Conservation (phyloP, 2,329 filamentous ascomycete species). For the Fusarium pininemorale region DNA sequence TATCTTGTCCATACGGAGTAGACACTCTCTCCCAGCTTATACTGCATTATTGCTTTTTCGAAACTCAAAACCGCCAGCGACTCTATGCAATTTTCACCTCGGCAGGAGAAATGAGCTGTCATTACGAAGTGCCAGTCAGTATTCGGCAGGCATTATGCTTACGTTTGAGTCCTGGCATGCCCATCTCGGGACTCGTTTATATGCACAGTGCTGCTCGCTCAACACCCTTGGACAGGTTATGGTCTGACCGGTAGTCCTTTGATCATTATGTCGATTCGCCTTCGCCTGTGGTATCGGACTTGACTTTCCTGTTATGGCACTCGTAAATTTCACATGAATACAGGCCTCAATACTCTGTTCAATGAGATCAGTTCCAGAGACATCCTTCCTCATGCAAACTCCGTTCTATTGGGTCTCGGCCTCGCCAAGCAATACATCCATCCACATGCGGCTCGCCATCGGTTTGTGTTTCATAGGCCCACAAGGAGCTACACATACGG, state of each 20-base stretch:
- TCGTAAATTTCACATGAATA: background rate
- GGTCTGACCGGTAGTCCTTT: background rate
- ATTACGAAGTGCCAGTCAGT: background rate
- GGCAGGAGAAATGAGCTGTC: slow-evolving; percentile 3
- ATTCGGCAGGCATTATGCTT: background rate
- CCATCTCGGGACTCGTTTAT: background rate
- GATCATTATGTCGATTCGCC: background rate
- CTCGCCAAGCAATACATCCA: slow-evolving; percentile 17
- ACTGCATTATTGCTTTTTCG: slow-evolving; percentile 25
- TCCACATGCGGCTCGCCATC: slow-evolving; percentile 36
- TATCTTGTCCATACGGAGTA: background rate
- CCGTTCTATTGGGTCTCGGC: slow-evolving; percentile 23
- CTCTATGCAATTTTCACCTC: slow-evolving; percentile 7
- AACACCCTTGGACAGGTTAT: background rate
- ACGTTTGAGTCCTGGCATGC: background rate
- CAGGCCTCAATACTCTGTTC: slow-evolving; percentile 11
- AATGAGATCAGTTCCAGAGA: slow-evolving; percentile 4
- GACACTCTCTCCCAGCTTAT: slow-evolving; percentile 31
- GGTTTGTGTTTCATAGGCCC: slow-evolving; percentile 26
- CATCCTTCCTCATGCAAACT: slow-evolving; percentile 10
- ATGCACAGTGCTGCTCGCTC: background rate
- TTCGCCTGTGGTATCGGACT: background rate
- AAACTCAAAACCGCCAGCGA: slow-evolving; percentile 6
- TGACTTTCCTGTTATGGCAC: slow-evolving; percentile 4
- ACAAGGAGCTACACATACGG: slow-evolving; percentile 17